These are phyloP conservation scores for Cucumis melo DNA, from an alignment of 306 rosid species.

Conservation along the genomic window DNA sequence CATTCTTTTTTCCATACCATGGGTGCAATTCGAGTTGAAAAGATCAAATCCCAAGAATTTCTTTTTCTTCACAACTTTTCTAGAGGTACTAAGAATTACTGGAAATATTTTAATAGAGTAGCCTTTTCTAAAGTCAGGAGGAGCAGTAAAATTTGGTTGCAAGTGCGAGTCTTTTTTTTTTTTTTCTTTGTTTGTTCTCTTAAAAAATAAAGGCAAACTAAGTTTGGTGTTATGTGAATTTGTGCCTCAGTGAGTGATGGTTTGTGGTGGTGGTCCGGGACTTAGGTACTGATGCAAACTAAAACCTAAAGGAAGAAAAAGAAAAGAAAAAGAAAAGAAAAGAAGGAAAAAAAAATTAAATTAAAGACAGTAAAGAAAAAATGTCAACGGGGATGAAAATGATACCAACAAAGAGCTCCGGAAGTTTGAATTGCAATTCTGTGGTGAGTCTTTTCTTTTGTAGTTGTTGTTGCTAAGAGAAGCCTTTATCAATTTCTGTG, in stretches of 20 bases:
- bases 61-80: slow-evolving; percentile 33
- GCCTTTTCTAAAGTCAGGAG: slow-evolving; percentile 43
- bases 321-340: slow-evolving; percentile 15
- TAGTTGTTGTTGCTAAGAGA: slow-evolving; percentile 20
- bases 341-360: not conserved
- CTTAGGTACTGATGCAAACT: slow-evolving; percentile 15
- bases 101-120: slow-evolving; percentile 29
- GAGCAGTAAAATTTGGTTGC: slow-evolving; percentile 32
- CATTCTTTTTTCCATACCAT: not conserved
- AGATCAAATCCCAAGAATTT: slow-evolving; percentile 41
- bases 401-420: slow-evolving; percentile 29
- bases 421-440: slow-evolving; percentile 28
- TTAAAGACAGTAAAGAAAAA: not conserved
- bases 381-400: slow-evolving; percentile 71
- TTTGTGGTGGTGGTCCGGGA: slow-evolving; percentile 71
- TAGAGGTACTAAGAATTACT: slow-evolving; percentile 19
- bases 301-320: slow-evolving; percentile 27
- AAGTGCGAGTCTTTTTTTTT: not conserved
- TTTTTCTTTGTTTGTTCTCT: not conserved
- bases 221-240: slow-evolving; percentile 33
- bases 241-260: slow-evolving; percentile 15
- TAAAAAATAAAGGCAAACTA: slow-evolving; percentile 45
- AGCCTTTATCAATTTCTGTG: slow-evolving; percentile 74
- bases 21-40: slow-evolving; percentile 7
- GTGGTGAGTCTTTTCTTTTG: slow-evolving; percentile 33